Base-by-base conservation (phyloP, 495 filamentous ascomycete genomes). In the Aspergillus leporis region DNA sequence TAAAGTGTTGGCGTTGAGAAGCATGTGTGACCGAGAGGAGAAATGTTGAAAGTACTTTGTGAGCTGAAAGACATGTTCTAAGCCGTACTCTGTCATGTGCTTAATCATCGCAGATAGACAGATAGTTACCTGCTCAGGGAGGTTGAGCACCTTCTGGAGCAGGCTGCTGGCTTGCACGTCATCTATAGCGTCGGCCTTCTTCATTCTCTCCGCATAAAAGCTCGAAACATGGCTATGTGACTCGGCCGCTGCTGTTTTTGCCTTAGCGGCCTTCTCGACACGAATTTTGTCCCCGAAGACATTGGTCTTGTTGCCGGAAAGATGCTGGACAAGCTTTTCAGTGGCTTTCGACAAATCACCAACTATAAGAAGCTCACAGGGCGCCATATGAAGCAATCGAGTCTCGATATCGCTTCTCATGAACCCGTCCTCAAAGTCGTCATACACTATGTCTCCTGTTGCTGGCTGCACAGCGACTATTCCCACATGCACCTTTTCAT, bases 21-120 rank as follows among this genome's bases (percentile, higher is more conserved):
- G 79, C 94, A 99, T 98, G 64, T 97, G 92, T 14, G 93, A 92
- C 28, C 94, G 81, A 2, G 93, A 90, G 65, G 90, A 96, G 72
- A 99, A 99, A 0, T 93, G 90, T 67, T 98, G 90, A 72, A 99
- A 99, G 68, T 98, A 96, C 61, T 96, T 97, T 8, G 94, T 98
- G 32, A 99, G 73, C 67, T 97, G 90, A 63, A 99, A 96, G 36
- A 99, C 90, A 75, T 99, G 93, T 67, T 99, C 89, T 41, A 99
- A 79, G 1, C 92, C 93, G 61, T 98, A 99, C 54, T 95, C 92
- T 25, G 87, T 86, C 73, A 99, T 79, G 67, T 99, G 93, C 8
- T 85, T 90, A 60, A 99, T 98, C 92, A 99, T 97, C 8, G 93
- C 88, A 23, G 94, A 97, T 14, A 99, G 81, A 73, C 95, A 98